Evolutionary conservation across 2,329 filamentous ascomycete species (phyloP).

Genomic region (Fusarium odoratissimum): DNA sequence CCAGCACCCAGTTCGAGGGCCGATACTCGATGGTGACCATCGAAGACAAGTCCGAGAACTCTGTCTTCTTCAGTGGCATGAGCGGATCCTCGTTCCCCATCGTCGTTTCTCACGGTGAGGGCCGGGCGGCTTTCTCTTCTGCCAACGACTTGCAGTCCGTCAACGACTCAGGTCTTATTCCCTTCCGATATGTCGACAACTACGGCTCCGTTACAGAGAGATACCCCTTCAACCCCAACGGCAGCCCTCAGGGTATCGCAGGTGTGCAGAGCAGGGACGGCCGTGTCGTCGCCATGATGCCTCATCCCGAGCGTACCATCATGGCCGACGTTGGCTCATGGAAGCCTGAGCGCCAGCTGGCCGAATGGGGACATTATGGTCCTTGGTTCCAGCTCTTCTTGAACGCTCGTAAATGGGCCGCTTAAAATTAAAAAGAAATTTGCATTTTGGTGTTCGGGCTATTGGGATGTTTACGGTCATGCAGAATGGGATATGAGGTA

Average conservation of each 20-base stretch:
- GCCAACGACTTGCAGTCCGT: slow-evolving; percentile 65
- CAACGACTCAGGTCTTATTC: slow-evolving; percentile 74
- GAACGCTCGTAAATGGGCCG: slow-evolving; percentile 90
- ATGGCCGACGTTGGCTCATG: slow-evolving; percentile 83
- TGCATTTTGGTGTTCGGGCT: slow-evolving; percentile 34
- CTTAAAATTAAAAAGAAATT: slow-evolving; percentile 53
- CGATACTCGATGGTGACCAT: slow-evolving; percentile 45
- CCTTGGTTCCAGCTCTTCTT: slow-evolving; percentile 90
- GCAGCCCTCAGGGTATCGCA: slow-evolving; percentile 83
- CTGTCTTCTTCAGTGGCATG: slow-evolving; percentile 45
- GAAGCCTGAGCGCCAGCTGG: slow-evolving; percentile 66
- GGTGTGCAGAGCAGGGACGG: slow-evolving; percentile 83
- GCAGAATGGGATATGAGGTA: slow-evolving; percentile 14
- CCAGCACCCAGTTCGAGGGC: slow-evolving; percentile 47
- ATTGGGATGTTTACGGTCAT: slow-evolving; percentile 12
- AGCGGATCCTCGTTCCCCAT: slow-evolving; percentile 44
- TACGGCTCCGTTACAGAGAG: slow-evolving; percentile 75
- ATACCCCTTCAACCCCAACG: slow-evolving; percentile 91
- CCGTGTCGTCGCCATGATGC: slow-evolving; percentile 89
- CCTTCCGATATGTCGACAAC: slow-evolving; percentile 89
- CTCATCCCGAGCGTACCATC: slow-evolving; percentile 91
- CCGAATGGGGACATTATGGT: slow-evolving; percentile 82
- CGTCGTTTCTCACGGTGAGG: slow-evolving; percentile 62
- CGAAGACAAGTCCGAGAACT: slow-evolving; percentile 41
- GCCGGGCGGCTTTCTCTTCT: slow-evolving; percentile 78